Evolutionary conservation across 495 filamentous ascomycete species (phyloP), one percentile per base, ranked within the genome.

Genomic region (Aspergillus nanangensis): DNA sequence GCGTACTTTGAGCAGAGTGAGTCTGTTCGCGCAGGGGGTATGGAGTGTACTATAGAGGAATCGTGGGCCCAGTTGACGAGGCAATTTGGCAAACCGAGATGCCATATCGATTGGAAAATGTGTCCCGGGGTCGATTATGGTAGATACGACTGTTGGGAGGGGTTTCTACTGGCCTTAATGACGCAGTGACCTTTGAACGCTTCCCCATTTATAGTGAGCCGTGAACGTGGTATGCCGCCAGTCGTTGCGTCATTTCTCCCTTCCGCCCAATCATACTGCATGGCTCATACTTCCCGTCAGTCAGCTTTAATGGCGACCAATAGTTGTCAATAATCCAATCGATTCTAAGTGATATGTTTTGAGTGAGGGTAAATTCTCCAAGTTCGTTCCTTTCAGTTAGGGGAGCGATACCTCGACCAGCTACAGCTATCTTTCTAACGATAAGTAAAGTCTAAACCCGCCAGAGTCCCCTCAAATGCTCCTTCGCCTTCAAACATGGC

Each of bases 401-500:
- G n/a, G n/a, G n/a, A n/a, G n/a, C n/a, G n/a, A n/a, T n/a, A n/a
- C n/a, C n/a, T n/a, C n/a, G n/a, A n/a, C n/a, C n/a, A n/a, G n/a
- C n/a, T n/a, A n/a, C n/a, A n/a, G n/a, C n/a, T n/a, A n/a, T n/a
- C n/a, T n/a, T n/a, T n/a, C n/a, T n/a, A n/a, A n/a, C n/a, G n/a
- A n/a, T n/a, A n/a, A n/a, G n/a, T n/a, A n/a, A n/a, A n/a, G n/a
- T n/a, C n/a, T n/a, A n/a, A n/a, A n/a, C n/a, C n/a, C n/a, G n/a
- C 41, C 41, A 43, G n/a, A 43, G n/a, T 21, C 18, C 13, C 41
- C 20, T 17, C 17, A 43, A 20, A 31, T 32, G 17, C 24, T 34
- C 41, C 20, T 32, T 43, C 17, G 23, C 5, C 27, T 43, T 32
- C 41, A 43, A 15, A 33, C 24, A 43, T 15, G 41, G 41, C 41